Percentiles rank a stretch among this genome's conserved stretches.
phyloP scores from a whole-genome alignment of 2,329 filamentous ascomycete species.

The Beauveria sp. region DNA sequence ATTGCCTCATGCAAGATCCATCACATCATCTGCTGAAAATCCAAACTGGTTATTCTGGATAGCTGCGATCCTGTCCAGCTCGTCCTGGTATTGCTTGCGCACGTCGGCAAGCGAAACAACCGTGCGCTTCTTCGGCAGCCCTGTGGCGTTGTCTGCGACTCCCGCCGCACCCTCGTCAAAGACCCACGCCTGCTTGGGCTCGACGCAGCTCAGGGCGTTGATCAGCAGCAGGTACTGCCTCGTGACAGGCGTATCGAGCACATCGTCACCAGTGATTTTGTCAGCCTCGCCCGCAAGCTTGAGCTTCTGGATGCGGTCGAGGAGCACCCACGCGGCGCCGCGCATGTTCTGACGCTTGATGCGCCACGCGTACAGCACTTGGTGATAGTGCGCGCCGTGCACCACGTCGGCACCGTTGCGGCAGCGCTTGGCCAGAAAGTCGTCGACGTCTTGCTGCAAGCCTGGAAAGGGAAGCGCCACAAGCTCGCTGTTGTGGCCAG shows the following conservation, averaged over 20 bases:
- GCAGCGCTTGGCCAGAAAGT: constrained; percentile 65
- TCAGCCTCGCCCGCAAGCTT: constrained; percentile 52
- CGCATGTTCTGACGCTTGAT: constrained; percentile 80
- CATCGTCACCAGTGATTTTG: constrained; percentile 45
- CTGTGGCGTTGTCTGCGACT: constrained; percentile 19
- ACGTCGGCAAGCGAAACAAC: constrained; percentile 82
- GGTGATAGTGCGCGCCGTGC: constrained; percentile 71
- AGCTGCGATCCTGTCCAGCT: constrained; percentile 80
- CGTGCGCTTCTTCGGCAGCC: constrained; percentile 50
- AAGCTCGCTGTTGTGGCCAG: constrained; percentile 58
- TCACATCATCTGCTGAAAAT: constrained; percentile 50
- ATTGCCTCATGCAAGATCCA: constrained; percentile 39
- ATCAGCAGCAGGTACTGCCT: constrained; percentile 84
- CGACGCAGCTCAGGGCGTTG: constrained; percentile 83
- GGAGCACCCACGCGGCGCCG: constrained; percentile 58
- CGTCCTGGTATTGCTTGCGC: constrained; percentile 79
- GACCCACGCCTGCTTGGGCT: constrained; percentile 74
- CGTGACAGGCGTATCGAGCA: constrained; percentile 56
- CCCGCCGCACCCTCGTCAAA: constrained; percentile 32
- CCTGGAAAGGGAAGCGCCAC: constrained; percentile 72
- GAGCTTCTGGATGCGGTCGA: constrained; percentile 58
- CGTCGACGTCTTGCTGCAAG: constrained; percentile 71
- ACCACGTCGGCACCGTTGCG: constrained; percentile 59
- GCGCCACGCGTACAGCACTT: constrained; percentile 86
- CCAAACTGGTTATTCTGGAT: constrained; percentile 88